Conservation (phyloP, 2,329 filamentous ascomycete species). For the Gnomoniopsis sp. region DNA sequence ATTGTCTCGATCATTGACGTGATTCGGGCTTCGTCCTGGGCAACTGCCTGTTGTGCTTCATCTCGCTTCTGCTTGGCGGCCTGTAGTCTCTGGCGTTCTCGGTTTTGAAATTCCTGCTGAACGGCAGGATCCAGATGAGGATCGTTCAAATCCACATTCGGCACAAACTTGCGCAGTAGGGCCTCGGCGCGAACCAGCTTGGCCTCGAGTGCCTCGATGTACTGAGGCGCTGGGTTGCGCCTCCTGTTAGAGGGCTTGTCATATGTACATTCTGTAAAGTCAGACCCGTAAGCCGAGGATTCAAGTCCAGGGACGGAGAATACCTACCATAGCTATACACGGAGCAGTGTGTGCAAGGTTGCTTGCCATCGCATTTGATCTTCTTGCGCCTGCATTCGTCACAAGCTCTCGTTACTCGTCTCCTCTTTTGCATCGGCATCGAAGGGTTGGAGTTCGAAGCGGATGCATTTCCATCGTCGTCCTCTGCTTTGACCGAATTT, state of each 20-base stretch:
- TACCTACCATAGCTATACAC: conserved; percentile 93
- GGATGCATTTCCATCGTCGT: conserved; percentile 8
- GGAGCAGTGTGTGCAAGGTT: conserved; percentile 91
- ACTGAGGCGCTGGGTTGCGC: conserved; percentile 86
- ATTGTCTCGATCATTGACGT: conserved; percentile 95
- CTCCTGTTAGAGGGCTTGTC: conserved; percentile 91
- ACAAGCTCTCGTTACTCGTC: conserved; percentile 76
- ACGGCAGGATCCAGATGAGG: conserved; percentile 76
- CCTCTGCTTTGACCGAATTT: conserved; percentile 12
- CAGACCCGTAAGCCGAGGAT: neutral
- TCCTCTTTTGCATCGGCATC: conserved; percentile 68
- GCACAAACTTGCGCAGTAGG: conserved; percentile 74
- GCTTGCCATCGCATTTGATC: conserved; percentile 84
- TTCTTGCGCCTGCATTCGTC: conserved; percentile 83
- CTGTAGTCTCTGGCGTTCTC: conserved; percentile 49
- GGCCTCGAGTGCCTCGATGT: conserved; percentile 84
- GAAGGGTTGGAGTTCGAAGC: conserved; percentile 4
- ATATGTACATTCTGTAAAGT: conserved; percentile 76
- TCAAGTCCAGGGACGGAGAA: neutral
- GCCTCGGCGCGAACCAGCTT: conserved; percentile 80
- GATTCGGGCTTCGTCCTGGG: conserved; percentile 67
- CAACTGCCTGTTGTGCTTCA: conserved; percentile 25
- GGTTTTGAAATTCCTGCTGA: conserved; percentile 62
- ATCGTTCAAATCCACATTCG: conserved; percentile 81
- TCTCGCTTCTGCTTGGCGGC: conserved; percentile 38